Evolutionary conservation across 352 stramenopile genomes (phyloP).

Genomic region (Phytophthora chlamydospora): DNA sequence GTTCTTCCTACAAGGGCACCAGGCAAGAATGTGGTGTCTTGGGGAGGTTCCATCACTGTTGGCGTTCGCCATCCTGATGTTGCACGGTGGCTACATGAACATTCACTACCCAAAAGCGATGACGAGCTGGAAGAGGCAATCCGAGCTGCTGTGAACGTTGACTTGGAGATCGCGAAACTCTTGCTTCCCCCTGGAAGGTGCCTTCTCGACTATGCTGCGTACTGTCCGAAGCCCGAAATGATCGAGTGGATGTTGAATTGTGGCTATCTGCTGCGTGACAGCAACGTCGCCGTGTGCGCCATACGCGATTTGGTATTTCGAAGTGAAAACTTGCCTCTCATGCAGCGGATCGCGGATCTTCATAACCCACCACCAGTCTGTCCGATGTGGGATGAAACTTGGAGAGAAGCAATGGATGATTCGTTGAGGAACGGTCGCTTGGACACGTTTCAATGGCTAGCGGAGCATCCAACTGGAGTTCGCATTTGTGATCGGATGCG

Average conservation of each 20-base stretch:
- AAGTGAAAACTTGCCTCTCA: neutral
- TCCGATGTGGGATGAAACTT: too few relatives aligned
- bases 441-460: too few relatives aligned
- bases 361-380: too few relatives aligned
- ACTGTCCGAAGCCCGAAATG: neutral
- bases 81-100: neutral
- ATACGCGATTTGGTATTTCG: neutral
- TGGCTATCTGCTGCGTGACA: conserved; percentile 1
- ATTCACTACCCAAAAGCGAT: neutral
- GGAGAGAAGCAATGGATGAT: too few relatives aligned
- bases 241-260: conserved; percentile 8
- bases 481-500: too few relatives aligned
- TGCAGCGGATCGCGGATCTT: too few relatives aligned
- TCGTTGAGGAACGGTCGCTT: too few relatives aligned
- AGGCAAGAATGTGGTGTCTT: conserved; percentile 1
- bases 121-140: neutral
- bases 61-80: neutral
- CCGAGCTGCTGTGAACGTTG: neutral
- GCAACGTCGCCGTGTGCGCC: neutral
- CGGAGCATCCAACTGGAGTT: too few relatives aligned
- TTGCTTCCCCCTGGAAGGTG: conserved; percentile 4
- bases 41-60: too few relatives aligned
- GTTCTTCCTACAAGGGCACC: too few relatives aligned
- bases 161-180: neutral
- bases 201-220: conserved; percentile 2